Conservation (phyloP, 2,329 filamentous ascomycete genomes). For the Pseudogymnoascus sp. region DNA sequence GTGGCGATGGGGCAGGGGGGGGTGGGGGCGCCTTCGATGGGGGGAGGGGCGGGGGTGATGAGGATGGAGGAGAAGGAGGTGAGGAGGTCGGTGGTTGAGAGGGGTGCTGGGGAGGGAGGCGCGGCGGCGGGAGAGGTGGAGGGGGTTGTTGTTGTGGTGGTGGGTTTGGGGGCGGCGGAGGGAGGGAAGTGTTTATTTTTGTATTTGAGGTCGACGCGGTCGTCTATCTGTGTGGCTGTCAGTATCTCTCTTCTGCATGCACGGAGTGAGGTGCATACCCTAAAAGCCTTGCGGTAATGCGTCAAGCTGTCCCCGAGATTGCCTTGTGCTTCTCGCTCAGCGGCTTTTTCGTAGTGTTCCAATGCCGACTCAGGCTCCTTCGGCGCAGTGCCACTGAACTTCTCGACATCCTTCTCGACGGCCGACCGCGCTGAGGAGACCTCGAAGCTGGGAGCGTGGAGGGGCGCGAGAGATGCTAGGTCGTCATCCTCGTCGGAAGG, state of each 20-base stretch:
- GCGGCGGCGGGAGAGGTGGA: slow-evolving; percentile 12
- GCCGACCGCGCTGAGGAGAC: background rate
- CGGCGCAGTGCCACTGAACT: background rate
- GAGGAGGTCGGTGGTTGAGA: slow-evolving; percentile 61
- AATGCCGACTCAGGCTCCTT: slow-evolving; percentile 64
- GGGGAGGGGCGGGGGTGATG: slow-evolving; percentile 58
- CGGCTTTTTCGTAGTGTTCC: slow-evolving; percentile 87
- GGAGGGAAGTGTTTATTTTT: slow-evolving; percentile 83
- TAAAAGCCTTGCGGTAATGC: slow-evolving; percentile 84
- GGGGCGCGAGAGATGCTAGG: background rate
- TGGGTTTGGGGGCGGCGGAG: slow-evolving; percentile 35
- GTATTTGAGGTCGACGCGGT: slow-evolving; percentile 75
- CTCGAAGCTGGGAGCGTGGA: background rate
- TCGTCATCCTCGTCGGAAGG: background rate
- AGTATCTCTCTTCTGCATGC: background rate
- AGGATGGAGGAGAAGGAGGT: slow-evolving; percentile 61
- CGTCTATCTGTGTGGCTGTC: slow-evolving; percentile 58
- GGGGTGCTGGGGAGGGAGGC: slow-evolving; percentile 31
- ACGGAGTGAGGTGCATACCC: slow-evolving; percentile 41
- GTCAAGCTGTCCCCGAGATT: slow-evolving; percentile 81
- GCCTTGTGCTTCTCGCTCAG: slow-evolving; percentile 77
- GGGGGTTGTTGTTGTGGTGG: slow-evolving; percentile 7
- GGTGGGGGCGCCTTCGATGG: slow-evolving; percentile 61
- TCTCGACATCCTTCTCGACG: background rate
- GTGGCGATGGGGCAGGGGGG: slow-evolving; percentile 71